Percentiles rank a stretch among this genome's conserved stretches.
These are phyloP conservation scores for Blechomonas ayalai DNA, from an alignment of 208 protist genomes.

Conservation along the genomic window DNA sequence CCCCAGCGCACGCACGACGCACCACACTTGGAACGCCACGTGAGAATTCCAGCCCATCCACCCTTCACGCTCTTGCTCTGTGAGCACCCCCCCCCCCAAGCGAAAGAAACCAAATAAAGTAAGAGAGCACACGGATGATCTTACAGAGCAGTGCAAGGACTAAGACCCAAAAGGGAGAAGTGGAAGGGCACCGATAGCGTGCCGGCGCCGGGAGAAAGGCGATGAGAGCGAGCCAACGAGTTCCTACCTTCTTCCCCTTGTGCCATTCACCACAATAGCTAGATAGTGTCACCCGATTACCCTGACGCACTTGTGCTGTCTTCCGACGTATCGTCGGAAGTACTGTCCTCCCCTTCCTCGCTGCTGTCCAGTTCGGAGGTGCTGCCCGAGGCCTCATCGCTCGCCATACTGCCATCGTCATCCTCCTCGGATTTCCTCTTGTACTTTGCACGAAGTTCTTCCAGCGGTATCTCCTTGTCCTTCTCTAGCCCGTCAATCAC, in stretches of 20 bases:
- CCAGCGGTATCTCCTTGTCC: constrained; percentile 76
- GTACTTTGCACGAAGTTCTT: constrained; percentile 74
- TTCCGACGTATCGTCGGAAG: constrained; percentile 7
- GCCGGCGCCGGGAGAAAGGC: no score
- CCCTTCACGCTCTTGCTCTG: no score
- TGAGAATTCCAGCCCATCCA: neutral
- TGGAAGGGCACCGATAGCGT: neutral
- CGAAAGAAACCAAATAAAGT: neutral
- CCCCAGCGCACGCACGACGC: constrained; percentile 16
- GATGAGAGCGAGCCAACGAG: constrained; percentile 2
- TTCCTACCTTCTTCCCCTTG: no score
- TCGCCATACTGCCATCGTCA: constrained; percentile 9
- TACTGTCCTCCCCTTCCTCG: constrained; percentile 12
- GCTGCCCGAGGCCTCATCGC: constrained; percentile 3
- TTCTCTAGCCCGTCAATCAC: constrained; percentile 67
- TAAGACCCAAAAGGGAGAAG: neutral
- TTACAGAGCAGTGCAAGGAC: neutral
- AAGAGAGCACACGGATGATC: constrained; percentile 5
- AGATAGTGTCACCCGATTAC: no score
- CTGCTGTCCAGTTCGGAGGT: constrained; percentile 13
- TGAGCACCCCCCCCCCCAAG: no score
- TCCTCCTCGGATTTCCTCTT: constrained; percentile 26
- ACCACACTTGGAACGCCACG: constrained; percentile 19
- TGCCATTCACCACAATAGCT: no score
- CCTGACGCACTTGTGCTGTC: constrained; percentile 3